Percentiles rank a stretch among this genome's conserved stretches.
Evolutionary conservation across 2,329 filamentous ascomycete genomes (phyloP).

Genomic region (Neofusicoccum cordaticola): DNA sequence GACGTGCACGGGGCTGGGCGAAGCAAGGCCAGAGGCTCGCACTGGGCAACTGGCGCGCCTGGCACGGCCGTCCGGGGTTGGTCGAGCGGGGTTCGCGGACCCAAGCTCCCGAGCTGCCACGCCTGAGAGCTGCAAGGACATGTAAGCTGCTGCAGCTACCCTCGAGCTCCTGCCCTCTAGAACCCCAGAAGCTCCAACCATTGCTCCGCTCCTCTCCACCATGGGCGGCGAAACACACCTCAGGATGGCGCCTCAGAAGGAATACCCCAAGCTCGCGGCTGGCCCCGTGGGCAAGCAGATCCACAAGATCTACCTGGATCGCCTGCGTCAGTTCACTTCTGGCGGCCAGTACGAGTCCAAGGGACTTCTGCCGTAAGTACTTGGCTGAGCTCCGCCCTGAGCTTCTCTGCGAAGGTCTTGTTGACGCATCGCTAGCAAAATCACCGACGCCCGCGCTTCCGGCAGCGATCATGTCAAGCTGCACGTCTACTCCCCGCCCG

Average conservation of each 20-base stretch:
- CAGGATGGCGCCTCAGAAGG: constrained; percentile 25
- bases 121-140: constrained; percentile 6
- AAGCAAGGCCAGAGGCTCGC: neutral
- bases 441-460: constrained; percentile 65
- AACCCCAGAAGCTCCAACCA: neutral
- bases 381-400: constrained; percentile 11
- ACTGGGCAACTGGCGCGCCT: neutral
- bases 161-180: constrained; percentile 5
- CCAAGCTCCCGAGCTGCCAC: constrained; percentile 4
- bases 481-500: constrained; percentile 79
- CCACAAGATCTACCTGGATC: constrained; percentile 77
- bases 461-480: constrained; percentile 79
- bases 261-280: constrained; percentile 34
- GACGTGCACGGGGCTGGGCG: neutral
- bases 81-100: neutral
- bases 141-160: constrained; percentile 9
- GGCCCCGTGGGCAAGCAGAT: constrained; percentile 54
- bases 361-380: constrained; percentile 66
- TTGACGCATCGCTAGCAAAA: constrained; percentile 53
- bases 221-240: constrained; percentile 38
- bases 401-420: neutral
- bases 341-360: constrained; percentile 68
- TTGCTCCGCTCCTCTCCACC: constrained; percentile 2
- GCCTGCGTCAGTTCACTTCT: constrained; percentile 77
- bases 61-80: neutral